Evolutionary conservation across 768 basidiomycete species (phyloP).

Genomic region (Trametes villosa): DNA sequence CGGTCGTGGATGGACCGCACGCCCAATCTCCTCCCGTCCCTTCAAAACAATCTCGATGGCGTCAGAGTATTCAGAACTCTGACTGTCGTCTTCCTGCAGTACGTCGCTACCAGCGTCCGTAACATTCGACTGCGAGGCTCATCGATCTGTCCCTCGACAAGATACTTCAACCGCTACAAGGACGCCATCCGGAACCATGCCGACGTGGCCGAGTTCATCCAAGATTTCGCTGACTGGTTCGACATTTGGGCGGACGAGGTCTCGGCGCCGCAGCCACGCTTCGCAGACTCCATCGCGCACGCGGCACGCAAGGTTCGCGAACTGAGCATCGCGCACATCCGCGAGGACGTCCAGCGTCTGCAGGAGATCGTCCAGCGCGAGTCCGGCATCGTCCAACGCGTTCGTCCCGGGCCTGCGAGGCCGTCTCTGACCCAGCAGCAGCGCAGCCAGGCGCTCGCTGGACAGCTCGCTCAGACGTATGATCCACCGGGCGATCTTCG

Average conservation of each 20-base stretch:
- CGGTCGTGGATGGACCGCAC: constrained; percentile 33
- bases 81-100: constrained; percentile 57
- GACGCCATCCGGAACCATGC: constrained; percentile 29
- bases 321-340: constrained; percentile 24
- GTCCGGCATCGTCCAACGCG: constrained; percentile 3
- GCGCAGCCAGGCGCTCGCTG: constrained; percentile 22
- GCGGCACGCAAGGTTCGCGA: constrained; percentile 6
- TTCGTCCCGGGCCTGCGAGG: neutral
- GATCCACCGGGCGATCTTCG: constrained; percentile 38
- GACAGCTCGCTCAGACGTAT: constrained; percentile 27
- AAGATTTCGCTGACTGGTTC: constrained; percentile 28
- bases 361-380: constrained; percentile 34
- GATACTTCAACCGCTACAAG: constrained; percentile 36
- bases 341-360: constrained; percentile 24
- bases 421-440: constrained; percentile 2
- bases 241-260: constrained; percentile 32
- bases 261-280: constrained; percentile 22
- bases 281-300: constrained; percentile 25
- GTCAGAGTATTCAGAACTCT: constrained; percentile 51
- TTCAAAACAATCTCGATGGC: constrained; percentile 36
- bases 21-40: constrained; percentile 34
- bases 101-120: constrained; percentile 20
- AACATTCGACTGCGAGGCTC: too few relatives aligned
- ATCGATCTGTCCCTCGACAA: constrained; percentile 15
- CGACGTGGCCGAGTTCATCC: constrained; percentile 26